Evolutionary conservation across 805 yeast genomes (phyloP), one percentile per base, ranked within the genome.

Genomic region (Spathaspora sp.): DNA sequence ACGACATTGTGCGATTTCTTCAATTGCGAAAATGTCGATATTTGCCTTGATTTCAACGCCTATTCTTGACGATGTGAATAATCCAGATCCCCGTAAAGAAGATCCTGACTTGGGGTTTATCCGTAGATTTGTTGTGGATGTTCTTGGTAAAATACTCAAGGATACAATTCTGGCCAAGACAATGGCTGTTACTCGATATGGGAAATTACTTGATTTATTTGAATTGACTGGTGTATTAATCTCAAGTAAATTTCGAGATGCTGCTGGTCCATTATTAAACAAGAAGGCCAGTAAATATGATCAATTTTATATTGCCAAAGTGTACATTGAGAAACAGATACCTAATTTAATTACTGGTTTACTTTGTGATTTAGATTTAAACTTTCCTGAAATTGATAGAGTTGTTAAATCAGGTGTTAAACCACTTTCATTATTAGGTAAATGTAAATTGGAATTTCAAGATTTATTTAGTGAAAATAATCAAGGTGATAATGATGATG

Each of bases 81-180:
- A 57, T 8, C 69, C 73, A 1, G 80, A 78, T 50, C 76, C 80
- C 0, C 79, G 79, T 53, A 65, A 71, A 14, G 82, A 79, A 44
- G 90, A 87, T 60, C 80, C 85, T 0, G 91, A 87, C 54, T 77
- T 89, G 79, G 74, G 82, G 0, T 84, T 86, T 60, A 83, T 90
- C 28, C 72, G 97, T 52, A 85, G 82, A 59, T 87, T 86, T 62
- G 80, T 89, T 1, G 78, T 83, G 19, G 97, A 91, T 55, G 76
- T 84, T 0, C 66, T 89, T 3, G 73, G 81, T 35, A 87, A 83
- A 55, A 82, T 83, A 0, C 61, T 89, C 44, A 81, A 77, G 48
- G 90, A 85, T 3, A 69, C 82, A 0, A 42, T 39, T 8, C 47
- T 32, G 1, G 38, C 26, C 26, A 23, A 40, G 14, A 55, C 48